phyloP scores from a whole-genome alignment of 1,284 basidiomycete genomes.

The Trichosporon ovoides region DNA sequence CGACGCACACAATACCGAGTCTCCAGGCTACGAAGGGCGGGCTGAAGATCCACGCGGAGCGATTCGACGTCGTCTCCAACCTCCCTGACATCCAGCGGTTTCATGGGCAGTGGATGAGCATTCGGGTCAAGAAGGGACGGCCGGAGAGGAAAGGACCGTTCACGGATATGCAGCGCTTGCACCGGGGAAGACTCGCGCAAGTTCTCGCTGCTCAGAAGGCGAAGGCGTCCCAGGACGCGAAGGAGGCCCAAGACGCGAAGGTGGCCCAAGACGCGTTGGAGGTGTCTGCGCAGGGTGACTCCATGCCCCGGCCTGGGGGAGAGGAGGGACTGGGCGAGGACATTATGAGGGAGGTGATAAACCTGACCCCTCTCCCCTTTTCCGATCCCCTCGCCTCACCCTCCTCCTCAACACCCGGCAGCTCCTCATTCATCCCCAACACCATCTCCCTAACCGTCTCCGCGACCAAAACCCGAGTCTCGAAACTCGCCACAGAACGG shows the following conservation, averaged over 20 bases:
- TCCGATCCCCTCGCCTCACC: background rate
- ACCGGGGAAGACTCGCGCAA: background rate
- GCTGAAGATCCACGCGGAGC: background rate
- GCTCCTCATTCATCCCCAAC: too few species aligned
- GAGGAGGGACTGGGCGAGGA: too few species aligned
- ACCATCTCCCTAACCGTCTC: background rate
- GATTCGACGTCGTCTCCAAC: background rate
- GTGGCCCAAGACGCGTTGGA: too few species aligned
- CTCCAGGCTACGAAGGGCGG: too few species aligned
- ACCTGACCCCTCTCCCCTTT: too few species aligned
- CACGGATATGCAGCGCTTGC: background rate
- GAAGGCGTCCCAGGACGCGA: too few species aligned
- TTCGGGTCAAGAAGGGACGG: background rate
- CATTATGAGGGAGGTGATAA: too few species aligned
- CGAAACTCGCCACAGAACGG: slow-evolving; percentile 25
- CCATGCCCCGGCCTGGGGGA: too few species aligned
- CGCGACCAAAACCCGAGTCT: slow-evolving; percentile 13
- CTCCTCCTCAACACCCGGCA: background rate
- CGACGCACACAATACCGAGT: too few species aligned
- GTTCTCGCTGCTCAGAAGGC: too few species aligned
- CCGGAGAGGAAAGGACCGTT: background rate
- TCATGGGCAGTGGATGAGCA: background rate
- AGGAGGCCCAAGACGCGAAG: too few species aligned
- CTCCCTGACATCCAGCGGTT: background rate
- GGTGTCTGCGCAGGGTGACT: too few species aligned